Base-by-base conservation (phyloP, 2,329 filamentous ascomycete genomes). In the Aspergillus candidus region DNA sequence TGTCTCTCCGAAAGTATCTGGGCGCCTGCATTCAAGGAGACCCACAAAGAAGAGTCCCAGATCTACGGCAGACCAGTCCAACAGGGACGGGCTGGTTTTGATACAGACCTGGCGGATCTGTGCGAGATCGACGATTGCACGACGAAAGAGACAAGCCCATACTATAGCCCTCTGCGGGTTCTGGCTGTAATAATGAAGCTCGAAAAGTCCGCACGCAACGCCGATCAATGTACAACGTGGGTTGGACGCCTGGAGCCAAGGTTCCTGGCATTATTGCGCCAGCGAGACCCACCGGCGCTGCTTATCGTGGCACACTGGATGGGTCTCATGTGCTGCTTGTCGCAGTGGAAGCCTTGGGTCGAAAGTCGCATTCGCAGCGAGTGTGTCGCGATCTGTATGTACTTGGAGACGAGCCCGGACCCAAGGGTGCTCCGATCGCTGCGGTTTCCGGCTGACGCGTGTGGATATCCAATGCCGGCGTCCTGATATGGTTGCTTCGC, bases 381-480 rank as follows among this genome's bases (percentile, higher is more conserved):
- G 39, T 63, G 60, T 36, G 47, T 51, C 11, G 58, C 60, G 3
- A 62, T 65, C 29, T 65, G 61, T 38, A 59, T 57, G 47, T 62
- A 58, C 35, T 35, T 63, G 33, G 58, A 62, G 33, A 32, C 46
- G 15, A 47, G 49, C 15, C 38, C 44, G 6, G 60, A 61, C 41
- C 40, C 51, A 1, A 43, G 47, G 35, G 46, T 63, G 10, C 41
- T 44, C 12, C 42, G 50, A 12, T 44, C 61, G 15, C 38, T 64
- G 17, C 44, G 47, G 5, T 56, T 56, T 35, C 56, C 61, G 1
- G 58, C 57, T 2, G 39, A 40, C 12, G 48, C 54, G 4, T 61
- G 57, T 43, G 59, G 59, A 12, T 59, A 62, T 53, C 18, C 4
- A 27, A 27, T 27, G 8, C 7, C 10, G 6, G 6, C 22, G 22